Base-by-base conservation (phyloP, 2,329 filamentous ascomycete genomes). In the Tolypocladium ovalisporum region DNA sequence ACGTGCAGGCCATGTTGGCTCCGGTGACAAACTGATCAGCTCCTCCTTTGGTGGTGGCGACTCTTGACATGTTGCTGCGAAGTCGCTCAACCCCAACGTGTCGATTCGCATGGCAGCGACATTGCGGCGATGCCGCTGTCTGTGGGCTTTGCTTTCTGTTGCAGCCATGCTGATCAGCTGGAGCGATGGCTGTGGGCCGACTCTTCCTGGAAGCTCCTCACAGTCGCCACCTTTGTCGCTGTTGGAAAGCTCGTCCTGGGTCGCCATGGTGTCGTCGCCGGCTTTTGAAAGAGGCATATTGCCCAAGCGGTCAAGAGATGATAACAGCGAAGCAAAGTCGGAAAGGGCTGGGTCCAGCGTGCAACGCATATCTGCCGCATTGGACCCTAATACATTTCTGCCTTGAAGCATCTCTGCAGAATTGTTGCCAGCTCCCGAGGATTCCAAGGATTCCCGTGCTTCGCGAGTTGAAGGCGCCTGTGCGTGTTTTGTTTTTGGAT, bases 1-100 rank as follows among this genome's bases (percentile, higher is more conserved):
- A 34, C 71, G 70, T 37, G 68, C 70, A 37, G 77, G 75, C 19
- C 77, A 81, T 4, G 79, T 75, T 17, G 77, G 77, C 52, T 76
- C 72, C n/a, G 78, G 78, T 4, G 75, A 74, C 37, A 79, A 39
- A 78, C 73, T 15, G 70, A 64, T 35, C 68, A 65, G 13, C n/a
- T 62, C 57, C 10, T 57, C 57, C 29, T 61, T 59, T 51, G 44
- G 56, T 51, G 52, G 54, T 36, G 49, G 55, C 52, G 17, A 52
- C 13, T 54, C 39, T 42, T 27, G 37, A 9, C 55, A 57, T 40
- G 36, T 57, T 17, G 39, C 56, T 19, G n/a, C 58, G n/a, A 56
- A 51, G 32, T 49, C 58, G 15, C 35, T 35, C 24, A 60, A 34
- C 9, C 61, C 59, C 9, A 58, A 56, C 9, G 56, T 62, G 35